phyloP scores from a whole-genome alignment of 176 grass and related monocot genomes.

The Oryza officinalis region DNA sequence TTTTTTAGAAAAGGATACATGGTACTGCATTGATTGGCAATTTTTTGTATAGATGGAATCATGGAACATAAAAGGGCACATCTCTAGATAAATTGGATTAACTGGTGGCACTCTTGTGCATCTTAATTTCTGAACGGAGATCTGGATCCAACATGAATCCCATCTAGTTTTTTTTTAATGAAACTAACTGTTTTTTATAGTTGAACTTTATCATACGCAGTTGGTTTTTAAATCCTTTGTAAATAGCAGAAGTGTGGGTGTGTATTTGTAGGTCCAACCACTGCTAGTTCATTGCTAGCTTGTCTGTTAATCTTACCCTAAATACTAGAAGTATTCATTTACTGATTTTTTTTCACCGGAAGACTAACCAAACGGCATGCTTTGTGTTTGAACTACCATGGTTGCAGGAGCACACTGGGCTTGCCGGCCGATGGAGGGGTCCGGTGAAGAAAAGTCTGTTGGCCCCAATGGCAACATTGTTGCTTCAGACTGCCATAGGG shows the following conservation, averaged over 20 bases:
- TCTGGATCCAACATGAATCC: background rate
- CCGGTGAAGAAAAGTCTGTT: conserved; percentile 24
- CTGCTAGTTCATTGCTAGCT: background rate
- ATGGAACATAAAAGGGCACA: background rate
- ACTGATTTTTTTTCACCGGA: background rate
- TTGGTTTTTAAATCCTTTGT: background rate
- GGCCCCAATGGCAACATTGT: conserved; percentile 3
- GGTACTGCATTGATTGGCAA: background rate
- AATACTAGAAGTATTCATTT: background rate
- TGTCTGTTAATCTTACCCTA: background rate
- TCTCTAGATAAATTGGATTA: background rate
- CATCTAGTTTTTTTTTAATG: background rate
- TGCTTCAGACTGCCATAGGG: conserved; percentile 30
- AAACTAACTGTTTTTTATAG: background rate
- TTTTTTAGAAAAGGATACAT: background rate
- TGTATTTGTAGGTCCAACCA: no score
- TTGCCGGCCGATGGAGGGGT: conserved; percentile 37
- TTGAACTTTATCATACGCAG: background rate
- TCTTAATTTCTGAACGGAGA: conserved; percentile 18
- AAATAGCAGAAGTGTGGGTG: no score
- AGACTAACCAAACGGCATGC: conserved; percentile 9
- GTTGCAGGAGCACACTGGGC: conserved; percentile 44
- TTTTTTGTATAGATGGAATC: background rate
- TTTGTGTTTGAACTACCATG: conserved; percentile 14
- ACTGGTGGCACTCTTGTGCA: background rate